phyloP scores from a whole-genome alignment of 2,329 filamentous ascomycete species.

The Aspergillus sp. region DNA sequence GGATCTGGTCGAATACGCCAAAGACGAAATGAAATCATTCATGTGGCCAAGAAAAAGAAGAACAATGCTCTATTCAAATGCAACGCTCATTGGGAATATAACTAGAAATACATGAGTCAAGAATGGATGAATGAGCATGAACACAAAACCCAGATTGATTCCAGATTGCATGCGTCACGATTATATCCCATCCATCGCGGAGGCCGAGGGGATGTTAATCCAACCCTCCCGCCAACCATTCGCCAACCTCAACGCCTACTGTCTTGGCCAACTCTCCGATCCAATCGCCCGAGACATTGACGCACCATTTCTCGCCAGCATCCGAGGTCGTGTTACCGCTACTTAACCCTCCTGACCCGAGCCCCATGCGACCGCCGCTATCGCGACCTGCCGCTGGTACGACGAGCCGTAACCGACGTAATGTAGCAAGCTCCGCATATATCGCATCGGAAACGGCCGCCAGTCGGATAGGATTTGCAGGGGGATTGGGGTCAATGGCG shows the following conservation, averaged over 20 bases:
- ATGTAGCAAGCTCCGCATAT: slow-evolving; percentile 48
- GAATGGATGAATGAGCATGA: neutral
- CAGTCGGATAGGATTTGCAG: slow-evolving; percentile 40
- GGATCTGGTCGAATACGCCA: slow-evolving; percentile 34
- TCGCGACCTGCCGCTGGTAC: slow-evolving; percentile 42
- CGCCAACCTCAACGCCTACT: slow-evolving; percentile 49
- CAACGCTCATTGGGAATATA: slow-evolving; percentile 3
- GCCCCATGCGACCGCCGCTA: slow-evolving; percentile 30
- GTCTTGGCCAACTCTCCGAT: slow-evolving; percentile 48
- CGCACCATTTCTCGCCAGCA: slow-evolving; percentile 50
- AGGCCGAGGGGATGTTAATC: slow-evolving; percentile 24
- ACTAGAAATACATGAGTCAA: slow-evolving; percentile 7
- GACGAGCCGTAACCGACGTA: slow-evolving; percentile 50
- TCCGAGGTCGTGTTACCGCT: slow-evolving; percentile 41
- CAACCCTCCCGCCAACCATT: slow-evolving; percentile 44
- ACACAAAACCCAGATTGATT: neutral
- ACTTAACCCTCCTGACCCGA: slow-evolving; percentile 27
- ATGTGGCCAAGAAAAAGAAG: neutral
- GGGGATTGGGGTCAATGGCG: slow-evolving; percentile 49
- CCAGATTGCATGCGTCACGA: neutral
- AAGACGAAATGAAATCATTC: neutral
- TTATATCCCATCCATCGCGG: no score
- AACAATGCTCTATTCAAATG: neutral
- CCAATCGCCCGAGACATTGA: slow-evolving; percentile 51
- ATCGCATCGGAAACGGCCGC: slow-evolving; percentile 45